phyloP scores from a whole-genome alignment of 2,329 filamentous ascomycete species.

The Fusarium agapanthi region DNA sequence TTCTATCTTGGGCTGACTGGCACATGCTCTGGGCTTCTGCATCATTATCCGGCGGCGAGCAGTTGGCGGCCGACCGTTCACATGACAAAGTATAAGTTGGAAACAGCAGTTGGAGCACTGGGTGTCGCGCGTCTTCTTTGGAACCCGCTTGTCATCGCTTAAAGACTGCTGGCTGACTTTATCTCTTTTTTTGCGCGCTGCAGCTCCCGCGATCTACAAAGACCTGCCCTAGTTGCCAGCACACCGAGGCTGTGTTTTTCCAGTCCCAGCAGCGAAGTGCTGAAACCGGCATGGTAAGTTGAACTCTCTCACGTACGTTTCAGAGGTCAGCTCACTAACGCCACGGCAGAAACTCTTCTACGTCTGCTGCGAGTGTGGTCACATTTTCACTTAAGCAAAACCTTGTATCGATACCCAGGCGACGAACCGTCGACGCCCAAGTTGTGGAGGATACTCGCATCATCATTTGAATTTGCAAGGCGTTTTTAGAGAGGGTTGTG shows the following conservation, averaged over 20 bases:
- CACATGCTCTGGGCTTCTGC: constrained; percentile 39
- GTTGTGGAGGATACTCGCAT: constrained; percentile 27
- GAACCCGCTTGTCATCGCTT: constrained; percentile 43
- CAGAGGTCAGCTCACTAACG: constrained; percentile 1
- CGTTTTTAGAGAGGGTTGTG: constrained; percentile 33
- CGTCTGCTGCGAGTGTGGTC: constrained; percentile 92
- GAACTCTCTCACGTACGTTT: neutral
- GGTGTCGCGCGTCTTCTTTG: constrained; percentile 40
- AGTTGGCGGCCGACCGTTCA: constrained; percentile 30
- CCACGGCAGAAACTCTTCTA: constrained; percentile 81
- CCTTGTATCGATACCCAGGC: constrained; percentile 39
- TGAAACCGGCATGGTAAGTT: constrained; percentile 95
- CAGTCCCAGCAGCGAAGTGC: constrained; percentile 97
- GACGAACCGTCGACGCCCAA: constrained; percentile 19
- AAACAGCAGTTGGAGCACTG: constrained; percentile 38
- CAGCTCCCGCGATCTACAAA: constrained; percentile 93
- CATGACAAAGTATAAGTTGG: constrained; percentile 28
- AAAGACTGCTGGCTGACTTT: constrained; percentile 54
- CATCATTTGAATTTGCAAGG: constrained; percentile 36
- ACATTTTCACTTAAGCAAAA: constrained; percentile 73
- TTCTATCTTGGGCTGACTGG: constrained; percentile 28
- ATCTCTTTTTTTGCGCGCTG: constrained; percentile 49
- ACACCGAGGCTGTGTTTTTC: constrained; percentile 96
- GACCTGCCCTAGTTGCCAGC: constrained; percentile 83
- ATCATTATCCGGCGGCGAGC: constrained; percentile 17